A percentile compares a stretch with the other conserved stretches of the same genome.
Conservation (phyloP, 1,284 basidiomycete genomes). For the Ceratobasidium sp. region DNA sequence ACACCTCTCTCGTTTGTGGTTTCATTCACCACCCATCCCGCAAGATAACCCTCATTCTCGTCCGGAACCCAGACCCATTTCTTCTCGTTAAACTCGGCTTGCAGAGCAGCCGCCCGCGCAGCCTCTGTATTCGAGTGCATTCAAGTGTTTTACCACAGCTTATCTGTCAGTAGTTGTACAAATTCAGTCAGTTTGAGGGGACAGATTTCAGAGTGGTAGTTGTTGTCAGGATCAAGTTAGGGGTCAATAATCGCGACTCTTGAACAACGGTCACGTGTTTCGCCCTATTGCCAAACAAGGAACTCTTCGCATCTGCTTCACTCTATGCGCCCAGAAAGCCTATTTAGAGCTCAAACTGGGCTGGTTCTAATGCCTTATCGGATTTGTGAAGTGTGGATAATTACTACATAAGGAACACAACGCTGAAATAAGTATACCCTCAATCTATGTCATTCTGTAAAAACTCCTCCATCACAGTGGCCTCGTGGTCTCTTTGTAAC, state of each 20-base stretch:
- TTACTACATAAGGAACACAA: not conserved
- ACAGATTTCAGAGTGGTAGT: not conserved
- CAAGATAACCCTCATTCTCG: constrained; percentile 85
- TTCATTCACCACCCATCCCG: constrained; percentile 88
- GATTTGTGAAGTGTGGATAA: not conserved
- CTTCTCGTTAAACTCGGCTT: constrained; percentile 96
- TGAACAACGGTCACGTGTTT: constrained; percentile 37
- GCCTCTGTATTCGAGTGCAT: constrained; percentile 63
- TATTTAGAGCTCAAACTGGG: not conserved
- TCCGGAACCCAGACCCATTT: constrained; percentile 97
- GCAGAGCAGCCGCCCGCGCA: constrained; percentile 80
- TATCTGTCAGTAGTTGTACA: not conserved
- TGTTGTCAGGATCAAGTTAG: constrained; percentile 31
- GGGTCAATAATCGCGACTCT: constrained; percentile 20
- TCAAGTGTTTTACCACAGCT: not conserved
- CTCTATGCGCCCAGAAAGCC: constrained; percentile 9
- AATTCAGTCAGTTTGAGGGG: not conserved
- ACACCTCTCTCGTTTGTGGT: constrained; percentile 55
- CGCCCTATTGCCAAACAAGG: constrained; percentile 14
- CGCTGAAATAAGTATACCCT: not conserved
- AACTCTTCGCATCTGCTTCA: not conserved
- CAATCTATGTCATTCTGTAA: constrained; percentile 49
- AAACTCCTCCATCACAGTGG: constrained; percentile 72
- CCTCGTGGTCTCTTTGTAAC: constrained; percentile 69
- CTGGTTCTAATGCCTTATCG: not conserved